These are phyloP conservation scores for Elsinoe arachidis DNA, from an alignment of 2,329 filamentous ascomycete species.

Conservation along the genomic window DNA sequence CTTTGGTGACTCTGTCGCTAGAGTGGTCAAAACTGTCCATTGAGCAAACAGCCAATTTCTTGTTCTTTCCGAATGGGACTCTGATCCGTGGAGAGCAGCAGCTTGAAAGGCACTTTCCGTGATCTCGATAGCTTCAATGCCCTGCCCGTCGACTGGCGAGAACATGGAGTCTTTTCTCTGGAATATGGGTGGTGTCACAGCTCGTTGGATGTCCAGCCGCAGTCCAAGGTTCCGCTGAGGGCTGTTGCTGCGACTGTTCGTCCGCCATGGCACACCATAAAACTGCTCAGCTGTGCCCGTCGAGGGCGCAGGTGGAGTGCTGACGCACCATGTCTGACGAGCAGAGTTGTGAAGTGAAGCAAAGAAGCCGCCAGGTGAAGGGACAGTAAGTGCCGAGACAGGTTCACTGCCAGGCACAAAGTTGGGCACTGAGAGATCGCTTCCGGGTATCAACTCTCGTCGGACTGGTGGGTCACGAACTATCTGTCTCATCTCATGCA, in stretches of 20 bases:
- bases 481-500: conserved; percentile 51
- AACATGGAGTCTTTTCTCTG: conserved; percentile 21
- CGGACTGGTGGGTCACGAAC: conserved; percentile 31
- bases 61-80: conserved; percentile 74
- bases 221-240: conserved; percentile 57
- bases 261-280: conserved; percentile 70
- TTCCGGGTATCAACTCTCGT: conserved; percentile 18
- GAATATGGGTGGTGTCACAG: conserved; percentile 50
- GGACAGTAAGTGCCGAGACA: conserved; percentile 75
- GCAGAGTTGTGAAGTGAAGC: conserved; percentile 68
- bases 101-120: conserved; percentile 33
- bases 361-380: conserved; percentile 88
- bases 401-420: conserved; percentile 44
- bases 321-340: conserved; percentile 71
- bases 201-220: conserved; percentile 40
- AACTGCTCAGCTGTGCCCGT: conserved; percentile 90
- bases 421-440: conserved; percentile 9
- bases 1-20: not conserved
- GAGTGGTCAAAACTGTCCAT: conserved; percentile 14
- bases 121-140: conserved; percentile 36
- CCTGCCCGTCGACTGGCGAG: conserved; percentile 26
- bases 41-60: conserved; percentile 80
- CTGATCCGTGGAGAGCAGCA: conserved; percentile 27
- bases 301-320: conserved; percentile 52
- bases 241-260: not conserved